A percentile compares a stretch with the other conserved stretches of the same genome.
These are phyloP conservation scores for Candida anutae DNA, from an alignment of 1,139 yeast species.

Conservation along the genomic window DNA sequence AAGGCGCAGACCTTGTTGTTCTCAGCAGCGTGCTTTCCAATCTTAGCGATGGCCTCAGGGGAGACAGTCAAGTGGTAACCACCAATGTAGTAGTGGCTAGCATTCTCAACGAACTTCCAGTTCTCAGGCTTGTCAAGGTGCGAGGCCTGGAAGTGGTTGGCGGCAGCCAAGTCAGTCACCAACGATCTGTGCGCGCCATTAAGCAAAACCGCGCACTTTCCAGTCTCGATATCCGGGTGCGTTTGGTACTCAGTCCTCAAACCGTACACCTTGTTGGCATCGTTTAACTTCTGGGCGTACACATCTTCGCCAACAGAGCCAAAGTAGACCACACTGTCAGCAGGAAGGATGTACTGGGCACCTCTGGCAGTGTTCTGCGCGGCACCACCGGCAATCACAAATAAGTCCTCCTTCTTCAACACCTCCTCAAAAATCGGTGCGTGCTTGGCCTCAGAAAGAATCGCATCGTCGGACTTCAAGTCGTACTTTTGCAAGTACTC, in stretches of 20 bases:
- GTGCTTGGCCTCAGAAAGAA: constrained; percentile 83
- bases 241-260: constrained; percentile 81
- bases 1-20: constrained; percentile 75
- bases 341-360: constrained; percentile 87
- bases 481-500: constrained; percentile 71
- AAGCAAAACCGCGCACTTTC: constrained; percentile 96
- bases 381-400: constrained; percentile 95
- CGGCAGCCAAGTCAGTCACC: constrained; percentile 95
- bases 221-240: constrained; percentile 72
- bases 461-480: constrained; percentile 89
- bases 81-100: constrained; percentile 83
- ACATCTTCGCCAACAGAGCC: constrained; percentile 95
- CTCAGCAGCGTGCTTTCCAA: constrained; percentile 88
- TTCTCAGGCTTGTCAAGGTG: constrained; percentile 87
- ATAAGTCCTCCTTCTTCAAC: constrained; percentile 51
- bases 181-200: constrained; percentile 84
- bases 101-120: constrained; percentile 80
- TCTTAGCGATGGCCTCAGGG: constrained; percentile 83
- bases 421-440: constrained; percentile 80
- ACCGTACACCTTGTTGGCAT: constrained; percentile 85
- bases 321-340: constrained; percentile 79
- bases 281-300: constrained; percentile 70
- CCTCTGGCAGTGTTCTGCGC: constrained; percentile 99
- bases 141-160: constrained; percentile 87
- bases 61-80: constrained; percentile 98